These are phyloP conservation scores for Davidsoniella neocaledoniae DNA, from an alignment of 2,329 filamentous ascomycete genomes.

Conservation along the genomic window DNA sequence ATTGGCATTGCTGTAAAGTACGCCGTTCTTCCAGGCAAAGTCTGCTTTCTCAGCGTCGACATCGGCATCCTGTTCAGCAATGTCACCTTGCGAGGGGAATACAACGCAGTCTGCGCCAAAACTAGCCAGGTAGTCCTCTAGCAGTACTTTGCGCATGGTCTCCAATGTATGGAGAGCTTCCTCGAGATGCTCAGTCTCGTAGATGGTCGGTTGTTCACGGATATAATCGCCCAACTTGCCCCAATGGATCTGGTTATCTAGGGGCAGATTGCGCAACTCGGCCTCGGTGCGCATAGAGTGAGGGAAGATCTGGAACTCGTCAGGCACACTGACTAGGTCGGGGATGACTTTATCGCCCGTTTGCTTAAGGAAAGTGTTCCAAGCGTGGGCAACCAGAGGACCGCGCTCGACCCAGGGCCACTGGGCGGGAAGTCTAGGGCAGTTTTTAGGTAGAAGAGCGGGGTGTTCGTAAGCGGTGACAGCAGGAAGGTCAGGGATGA, in stretches of 20 bases:
- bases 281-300: slow-evolving; percentile 14
- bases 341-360: slow-evolving; percentile 25
- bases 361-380: slow-evolving; percentile 31
- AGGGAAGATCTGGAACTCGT: slow-evolving; percentile 23
- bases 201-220: slow-evolving; percentile 19
- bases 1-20: slow-evolving; percentile 37
- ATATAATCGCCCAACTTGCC: slow-evolving; percentile 14
- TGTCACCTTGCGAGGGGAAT: slow-evolving; percentile 33
- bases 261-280: slow-evolving; percentile 13
- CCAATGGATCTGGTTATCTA: slow-evolving; percentile 15
- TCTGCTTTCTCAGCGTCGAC: slow-evolving; percentile 14
- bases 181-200: slow-evolving; percentile 25
- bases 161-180: slow-evolving; percentile 29
- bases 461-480: slow-evolving; percentile 30
- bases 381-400: slow-evolving; percentile 31
- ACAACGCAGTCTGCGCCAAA: slow-evolving; percentile 27
- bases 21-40: slow-evolving; percentile 23
- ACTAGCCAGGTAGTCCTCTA: slow-evolving; percentile 33
- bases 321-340: slow-evolving; percentile 22
- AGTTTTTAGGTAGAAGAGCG: slow-evolving; percentile 22
- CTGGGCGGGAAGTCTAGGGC: slow-evolving; percentile 21
- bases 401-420: slow-evolving; percentile 31
- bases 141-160: slow-evolving; percentile 28
- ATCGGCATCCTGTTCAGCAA: slow-evolving; percentile 32
- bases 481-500: slow-evolving; percentile 27